Percentiles rank a stretch among this genome's conserved stretches.
These are phyloP conservation scores for Mentha longifolia DNA, from an alignment of 257 asterid genomes.

Conservation along the genomic window DNA sequence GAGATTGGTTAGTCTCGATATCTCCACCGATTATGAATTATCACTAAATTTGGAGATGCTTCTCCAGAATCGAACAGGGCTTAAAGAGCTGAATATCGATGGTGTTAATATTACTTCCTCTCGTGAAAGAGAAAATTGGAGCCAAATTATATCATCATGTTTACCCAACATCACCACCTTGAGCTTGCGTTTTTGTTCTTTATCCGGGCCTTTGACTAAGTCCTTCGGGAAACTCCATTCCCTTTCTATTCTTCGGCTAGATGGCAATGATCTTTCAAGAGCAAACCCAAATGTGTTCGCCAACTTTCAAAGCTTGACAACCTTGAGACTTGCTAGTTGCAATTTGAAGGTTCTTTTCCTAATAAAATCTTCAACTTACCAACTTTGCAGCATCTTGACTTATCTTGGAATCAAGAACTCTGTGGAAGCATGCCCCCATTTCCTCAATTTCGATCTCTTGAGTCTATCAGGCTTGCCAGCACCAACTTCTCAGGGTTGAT, in stretches of 20 bases:
- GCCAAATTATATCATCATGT: neutral
- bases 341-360: too few species aligned
- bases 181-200: neutral
- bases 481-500: conserved; percentile 46
- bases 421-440: neutral
- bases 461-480: neutral
- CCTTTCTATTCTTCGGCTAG: neutral
- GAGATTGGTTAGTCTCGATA: too few species aligned
- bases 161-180: neutral
- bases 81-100: too few species aligned
- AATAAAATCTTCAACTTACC: neutral
- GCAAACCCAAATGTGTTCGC: neutral
- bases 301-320: too few species aligned
- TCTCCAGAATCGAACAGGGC: too few species aligned
- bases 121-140: too few species aligned
- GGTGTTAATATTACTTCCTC: too few species aligned
- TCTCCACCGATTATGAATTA: too few species aligned
- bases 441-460: neutral
- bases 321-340: too few species aligned
- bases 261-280: neutral
- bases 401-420: neutral
- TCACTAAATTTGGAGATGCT: too few species aligned
- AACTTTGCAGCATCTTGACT: neutral
- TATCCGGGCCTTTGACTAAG: neutral
- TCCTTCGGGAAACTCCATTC: neutral